These are phyloP conservation scores for Morella rubra DNA, from an alignment of 306 rosid genomes.

Conservation along the genomic window DNA sequence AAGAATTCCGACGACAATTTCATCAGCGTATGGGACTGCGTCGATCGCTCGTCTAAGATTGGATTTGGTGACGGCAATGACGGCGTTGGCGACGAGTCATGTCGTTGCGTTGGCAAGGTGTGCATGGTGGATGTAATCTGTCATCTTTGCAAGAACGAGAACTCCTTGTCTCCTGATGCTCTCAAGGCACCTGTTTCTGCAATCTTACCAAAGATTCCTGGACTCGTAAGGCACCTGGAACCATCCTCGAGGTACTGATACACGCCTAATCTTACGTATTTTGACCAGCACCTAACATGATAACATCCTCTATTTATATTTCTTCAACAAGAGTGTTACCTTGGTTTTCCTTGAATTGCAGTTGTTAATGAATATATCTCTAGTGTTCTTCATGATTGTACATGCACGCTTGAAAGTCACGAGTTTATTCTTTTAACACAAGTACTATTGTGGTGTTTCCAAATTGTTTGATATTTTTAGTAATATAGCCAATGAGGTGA, in stretches of 20 bases:
- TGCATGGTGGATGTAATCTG: slow-evolving; percentile 88
- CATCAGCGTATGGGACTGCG: slow-evolving; percentile 78
- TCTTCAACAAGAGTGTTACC: neutral
- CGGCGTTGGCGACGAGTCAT: slow-evolving; percentile 5
- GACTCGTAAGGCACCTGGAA: slow-evolving; percentile 59
- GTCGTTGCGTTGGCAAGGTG: slow-evolving; percentile 72
- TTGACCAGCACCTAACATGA: no score
- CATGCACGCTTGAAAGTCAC: neutral
- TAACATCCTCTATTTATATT: neutral
- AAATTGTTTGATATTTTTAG: no score
- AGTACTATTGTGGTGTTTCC: no score
- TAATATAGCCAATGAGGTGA: no score
- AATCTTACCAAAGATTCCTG: slow-evolving; percentile 41
- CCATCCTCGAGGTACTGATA: slow-evolving; percentile 67
- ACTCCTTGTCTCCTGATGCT: slow-evolving; percentile 63
- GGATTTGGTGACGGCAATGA: neutral
- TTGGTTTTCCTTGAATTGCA: slow-evolving; percentile 10
- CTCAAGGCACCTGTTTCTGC: slow-evolving; percentile 59
- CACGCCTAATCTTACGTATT: neutral
- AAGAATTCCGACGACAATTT: slow-evolving; percentile 58
- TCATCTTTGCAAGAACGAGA: slow-evolving; percentile 55
- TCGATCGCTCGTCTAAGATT: slow-evolving; percentile 18
- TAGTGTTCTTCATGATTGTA: slow-evolving; percentile 3
- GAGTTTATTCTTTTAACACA: neutral
- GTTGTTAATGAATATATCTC: neutral